phyloP scores from a whole-genome alignment of 441 rosid species.

The Mallotus japonicus region DNA sequence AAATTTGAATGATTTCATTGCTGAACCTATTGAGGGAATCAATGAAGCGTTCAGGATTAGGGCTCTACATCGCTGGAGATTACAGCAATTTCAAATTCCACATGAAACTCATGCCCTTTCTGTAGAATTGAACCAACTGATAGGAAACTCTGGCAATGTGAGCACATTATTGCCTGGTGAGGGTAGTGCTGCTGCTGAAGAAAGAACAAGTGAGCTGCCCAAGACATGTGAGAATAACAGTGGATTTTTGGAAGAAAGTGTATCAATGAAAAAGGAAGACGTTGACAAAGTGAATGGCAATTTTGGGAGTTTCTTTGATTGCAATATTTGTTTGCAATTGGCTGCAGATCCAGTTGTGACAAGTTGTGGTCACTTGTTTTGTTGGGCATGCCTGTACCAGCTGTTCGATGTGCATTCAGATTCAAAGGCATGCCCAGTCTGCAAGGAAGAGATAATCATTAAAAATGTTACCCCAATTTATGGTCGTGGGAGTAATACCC shows the following conservation, averaged over 20 bases:
- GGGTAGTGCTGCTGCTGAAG: slow-evolving; percentile 73
- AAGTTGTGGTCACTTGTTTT: slow-evolving; percentile 88
- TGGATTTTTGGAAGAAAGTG: slow-evolving; percentile 48
- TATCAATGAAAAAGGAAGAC: slow-evolving; percentile 49
- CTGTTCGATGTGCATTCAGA: slow-evolving; percentile 70
- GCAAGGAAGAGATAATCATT: slow-evolving; percentile 75
- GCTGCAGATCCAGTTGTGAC: slow-evolving; percentile 86
- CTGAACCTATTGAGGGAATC: slow-evolving; percentile 44
- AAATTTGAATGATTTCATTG: slow-evolving; percentile 54
- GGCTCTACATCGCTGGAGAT: slow-evolving; percentile 44
- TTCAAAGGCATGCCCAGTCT: slow-evolving; percentile 82
- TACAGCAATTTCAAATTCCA: slow-evolving; percentile 48
- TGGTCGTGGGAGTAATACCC: slow-evolving; percentile 64
- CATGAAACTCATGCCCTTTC: slow-evolving; percentile 44
- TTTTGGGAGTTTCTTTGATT: slow-evolving; percentile 77
- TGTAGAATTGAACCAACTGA: slow-evolving; percentile 52
- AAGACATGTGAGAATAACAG: slow-evolving; percentile 63
- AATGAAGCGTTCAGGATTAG: slow-evolving; percentile 52
- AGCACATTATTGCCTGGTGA: slow-evolving; percentile 73
- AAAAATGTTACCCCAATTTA: slow-evolving; percentile 82
- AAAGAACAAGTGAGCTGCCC: slow-evolving; percentile 48
- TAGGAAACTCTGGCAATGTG: slow-evolving; percentile 44
- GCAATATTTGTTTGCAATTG: slow-evolving; percentile 86
- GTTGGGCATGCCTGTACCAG: slow-evolving; percentile 82
- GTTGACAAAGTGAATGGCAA: slow-evolving; percentile 49